Base-by-base conservation (phyloP, 768 basidiomycete species). In the Tephrocybe rancida region DNA sequence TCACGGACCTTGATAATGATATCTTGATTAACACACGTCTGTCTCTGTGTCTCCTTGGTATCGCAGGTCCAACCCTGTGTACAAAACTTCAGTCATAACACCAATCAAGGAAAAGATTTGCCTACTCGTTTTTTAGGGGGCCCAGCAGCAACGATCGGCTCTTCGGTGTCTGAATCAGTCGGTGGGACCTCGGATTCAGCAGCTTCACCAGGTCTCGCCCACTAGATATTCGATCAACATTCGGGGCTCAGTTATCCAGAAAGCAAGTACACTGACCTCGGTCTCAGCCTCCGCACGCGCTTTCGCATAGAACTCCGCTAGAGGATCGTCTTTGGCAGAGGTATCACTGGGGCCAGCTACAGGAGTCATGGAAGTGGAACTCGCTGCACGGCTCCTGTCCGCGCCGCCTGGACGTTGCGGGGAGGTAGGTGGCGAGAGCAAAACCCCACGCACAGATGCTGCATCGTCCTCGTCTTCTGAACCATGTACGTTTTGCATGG, bases 31-130 rank as follows among this genome's bases (percentile, higher is more conserved):
- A 74, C 73, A 53, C 82, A 84, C 3, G 63, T 62, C 1, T 49
- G 61, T 13, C 55, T 60, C 52, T 62, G 67, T 1, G 54, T 61
- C 24, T 73, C 72, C 58, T 78, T 80, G 14, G 70, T 69, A 57
- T 92, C 88, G 63, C 87, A 88, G 13, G 82, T 70, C 69, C 82
- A 92, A n/a, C 82, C 83, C 86, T 90, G 47, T 26, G 38, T 16
- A 11, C 24, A 11, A 3, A 13, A 34, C 41, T 35, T 38, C 27
- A 26, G 8, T 27, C 51, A 48, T 48, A 34, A 37, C 16, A 26
- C 24, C 14, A 26, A 5, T 7, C 3, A 29, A 39, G 19, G 13
- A 18, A 7, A 11, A 4, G 27, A n/a, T 11, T 29, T 6, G 38
- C 22, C 4, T 10, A 61, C 67, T n/a, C 68, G 66, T 61, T 64